Conservation (phyloP, 495 filamentous ascomycete species). For the Aspergillus carlsbadensis region DNA sequence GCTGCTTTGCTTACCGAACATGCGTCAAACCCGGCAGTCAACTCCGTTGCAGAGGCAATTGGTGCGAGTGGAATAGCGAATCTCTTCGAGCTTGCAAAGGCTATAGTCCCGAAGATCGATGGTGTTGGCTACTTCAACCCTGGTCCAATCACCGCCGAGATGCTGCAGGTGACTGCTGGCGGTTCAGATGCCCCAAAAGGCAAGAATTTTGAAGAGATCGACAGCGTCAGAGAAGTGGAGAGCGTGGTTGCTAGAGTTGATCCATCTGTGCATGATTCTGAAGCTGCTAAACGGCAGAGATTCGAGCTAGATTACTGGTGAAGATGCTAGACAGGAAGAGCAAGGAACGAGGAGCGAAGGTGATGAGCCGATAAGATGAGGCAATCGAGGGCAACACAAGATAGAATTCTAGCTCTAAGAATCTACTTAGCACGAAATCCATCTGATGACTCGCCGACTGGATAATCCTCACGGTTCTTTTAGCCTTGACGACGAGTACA, state of each 20-base stretch:
- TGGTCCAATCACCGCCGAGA: neutral
- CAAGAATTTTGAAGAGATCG: constrained; percentile 17
- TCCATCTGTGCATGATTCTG: neutral
- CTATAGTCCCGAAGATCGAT: constrained; percentile 38
- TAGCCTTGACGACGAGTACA: no score
- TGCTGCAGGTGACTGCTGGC: neutral
- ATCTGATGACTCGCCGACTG: no score
- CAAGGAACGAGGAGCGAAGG: neutral
- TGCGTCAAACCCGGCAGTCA: neutral
- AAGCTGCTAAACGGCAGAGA: neutral
- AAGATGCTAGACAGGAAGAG: neutral
- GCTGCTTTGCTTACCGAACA: constrained; percentile 7
- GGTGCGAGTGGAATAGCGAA: constrained; percentile 31
- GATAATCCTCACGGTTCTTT: no score
- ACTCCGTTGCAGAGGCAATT: constrained; percentile 23
- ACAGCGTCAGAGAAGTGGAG: constrained; percentile 24
- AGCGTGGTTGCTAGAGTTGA: constrained; percentile 2
- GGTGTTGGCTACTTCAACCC: constrained; percentile 32
- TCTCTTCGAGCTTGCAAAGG: constrained; percentile 29
- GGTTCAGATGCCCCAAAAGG: neutral
- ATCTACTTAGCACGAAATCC: no score
- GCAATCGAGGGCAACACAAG: no score
- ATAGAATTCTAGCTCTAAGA: no score
- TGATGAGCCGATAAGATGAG: neutral
- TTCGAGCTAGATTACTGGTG: constrained; percentile 18